phyloP scores from a whole-genome alignment of 2,329 filamentous ascomycete genomes.

The Macroventuria anomochaeta region DNA sequence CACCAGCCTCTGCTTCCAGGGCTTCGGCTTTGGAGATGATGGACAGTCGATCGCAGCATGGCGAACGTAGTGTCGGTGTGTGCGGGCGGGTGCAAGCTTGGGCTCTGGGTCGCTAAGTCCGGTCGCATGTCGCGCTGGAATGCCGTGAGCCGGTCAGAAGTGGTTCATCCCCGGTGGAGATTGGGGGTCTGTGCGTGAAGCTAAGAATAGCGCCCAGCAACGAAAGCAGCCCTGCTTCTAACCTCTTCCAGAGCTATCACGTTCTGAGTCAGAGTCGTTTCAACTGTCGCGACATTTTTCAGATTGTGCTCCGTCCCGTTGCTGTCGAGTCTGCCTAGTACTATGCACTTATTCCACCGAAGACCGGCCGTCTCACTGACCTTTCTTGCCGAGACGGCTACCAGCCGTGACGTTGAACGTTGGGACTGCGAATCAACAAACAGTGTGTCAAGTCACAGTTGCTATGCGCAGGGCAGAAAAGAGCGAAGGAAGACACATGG shows the following conservation, averaged over 20 bases:
- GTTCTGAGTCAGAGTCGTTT: constrained; percentile 16
- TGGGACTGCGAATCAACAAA: constrained; percentile 22
- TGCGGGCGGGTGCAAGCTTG: constrained; percentile 16
- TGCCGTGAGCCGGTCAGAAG: constrained; percentile 18
- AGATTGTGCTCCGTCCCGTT: constrained; percentile 7
- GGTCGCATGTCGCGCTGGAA: constrained; percentile 22
- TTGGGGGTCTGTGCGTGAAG: constrained; percentile 5
- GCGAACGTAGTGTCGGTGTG: constrained; percentile 24
- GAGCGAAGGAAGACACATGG: constrained; percentile 29
- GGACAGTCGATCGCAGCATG: constrained; percentile 34
- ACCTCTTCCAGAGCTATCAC: constrained; percentile 10
- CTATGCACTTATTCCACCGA: constrained; percentile 18
- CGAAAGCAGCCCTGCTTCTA: constrained; percentile 20
- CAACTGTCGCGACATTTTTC: constrained; percentile 16
- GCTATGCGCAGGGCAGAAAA: constrained; percentile 19
- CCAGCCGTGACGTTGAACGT: constrained; percentile 12
- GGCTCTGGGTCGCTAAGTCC: constrained; percentile 17
- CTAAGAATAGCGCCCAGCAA: constrained; percentile 16
- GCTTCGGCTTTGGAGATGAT: constrained; percentile 33
- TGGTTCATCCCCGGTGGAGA: constrained; percentile 16
- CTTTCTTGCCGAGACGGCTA: constrained; percentile 11
- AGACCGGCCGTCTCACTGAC: constrained; percentile 17
- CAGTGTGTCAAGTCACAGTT: constrained; percentile 10
- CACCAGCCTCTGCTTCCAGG: constrained; percentile 22
- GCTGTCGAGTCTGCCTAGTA: constrained; percentile 12